These are phyloP conservation scores for Aleurites moluccanus DNA, from an alignment of 441 rosid genomes.

Conservation along the genomic window DNA sequence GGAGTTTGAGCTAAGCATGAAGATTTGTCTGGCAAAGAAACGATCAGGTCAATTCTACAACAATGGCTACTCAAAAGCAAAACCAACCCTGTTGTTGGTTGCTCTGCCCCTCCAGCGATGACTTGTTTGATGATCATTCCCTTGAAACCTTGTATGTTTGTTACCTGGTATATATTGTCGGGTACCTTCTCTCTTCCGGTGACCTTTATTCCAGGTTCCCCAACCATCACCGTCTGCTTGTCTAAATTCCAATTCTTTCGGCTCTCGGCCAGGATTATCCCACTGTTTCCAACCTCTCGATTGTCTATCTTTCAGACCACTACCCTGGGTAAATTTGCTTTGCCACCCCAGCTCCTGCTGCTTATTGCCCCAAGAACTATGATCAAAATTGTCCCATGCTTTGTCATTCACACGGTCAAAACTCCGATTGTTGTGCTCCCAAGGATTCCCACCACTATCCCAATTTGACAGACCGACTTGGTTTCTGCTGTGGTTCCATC, in stretches of 20 bases:
- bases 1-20: neutral
- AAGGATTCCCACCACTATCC: slow-evolving; percentile 21
- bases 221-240: slow-evolving; percentile 32
- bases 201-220: slow-evolving; percentile 39
- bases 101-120: slow-evolving; percentile 29
- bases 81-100: slow-evolving; percentile 44
- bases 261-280: slow-evolving; percentile 22
- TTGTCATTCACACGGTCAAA: slow-evolving; percentile 23
- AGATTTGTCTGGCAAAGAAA: neutral
- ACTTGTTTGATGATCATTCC: slow-evolving; percentile 31
- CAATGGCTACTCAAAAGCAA: slow-evolving; percentile 32
- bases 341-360: slow-evolving; percentile 2
- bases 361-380: slow-evolving; percentile 28
- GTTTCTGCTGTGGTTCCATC: slow-evolving; percentile 22
- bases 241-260: slow-evolving; percentile 30
- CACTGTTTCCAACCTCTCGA: slow-evolving; percentile 29
- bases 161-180: slow-evolving; percentile 30
- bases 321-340: slow-evolving; percentile 10
- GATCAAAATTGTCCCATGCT: slow-evolving; percentile 31
- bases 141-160: slow-evolving; percentile 42
- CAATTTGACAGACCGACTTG: slow-evolving; percentile 14
- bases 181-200: slow-evolving; percentile 44
- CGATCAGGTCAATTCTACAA: neutral
- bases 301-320: slow-evolving; percentile 16
- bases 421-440: slow-evolving; percentile 26